A percentile compares a stretch with the other conserved stretches of the same genome.
phyloP scores from a whole-genome alignment of 106 monocot species.

The Dactylorhiza incarnata region DNA sequence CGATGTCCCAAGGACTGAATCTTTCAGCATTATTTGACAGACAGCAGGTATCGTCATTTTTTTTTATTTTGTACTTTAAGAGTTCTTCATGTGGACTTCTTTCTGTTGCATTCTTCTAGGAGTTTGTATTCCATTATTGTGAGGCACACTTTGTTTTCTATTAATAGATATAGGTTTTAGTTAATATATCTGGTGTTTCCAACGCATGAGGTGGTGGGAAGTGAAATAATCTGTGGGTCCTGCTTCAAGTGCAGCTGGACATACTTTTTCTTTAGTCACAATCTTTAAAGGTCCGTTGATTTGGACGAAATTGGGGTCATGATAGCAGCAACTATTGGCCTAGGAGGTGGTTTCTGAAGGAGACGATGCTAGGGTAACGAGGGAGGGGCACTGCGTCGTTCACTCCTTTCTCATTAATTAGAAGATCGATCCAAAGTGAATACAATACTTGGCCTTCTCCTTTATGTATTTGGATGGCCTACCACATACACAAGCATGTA shows the following conservation, averaged over 20 bases:
- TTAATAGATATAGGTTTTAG: background rate
- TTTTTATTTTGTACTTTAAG: background rate
- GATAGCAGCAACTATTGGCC: no score
- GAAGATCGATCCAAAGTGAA: no score
- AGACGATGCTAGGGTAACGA: no score
- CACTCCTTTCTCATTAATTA: no score
- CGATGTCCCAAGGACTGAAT: constrained; percentile 81
- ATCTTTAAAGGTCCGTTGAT: background rate
- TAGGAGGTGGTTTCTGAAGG: no score
- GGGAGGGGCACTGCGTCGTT: no score
- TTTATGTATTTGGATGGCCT: no score
- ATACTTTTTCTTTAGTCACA: background rate
- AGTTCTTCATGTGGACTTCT: background rate
- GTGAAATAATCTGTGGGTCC: no score
- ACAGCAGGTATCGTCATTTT: constrained; percentile 44
- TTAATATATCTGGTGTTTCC: background rate
- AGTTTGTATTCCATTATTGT: background rate
- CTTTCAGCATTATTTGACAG: constrained; percentile 89
- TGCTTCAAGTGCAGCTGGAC: no score
- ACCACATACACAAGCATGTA: no score
- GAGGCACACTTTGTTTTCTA: background rate
- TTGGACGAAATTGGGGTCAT: no score
- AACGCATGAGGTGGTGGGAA: background rate
- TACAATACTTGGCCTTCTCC: no score
- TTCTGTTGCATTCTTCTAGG: background rate